Conservation (phyloP, 1,284 basidiomycete genomes). For the Cutaneotrichosporon sp. region DNA sequence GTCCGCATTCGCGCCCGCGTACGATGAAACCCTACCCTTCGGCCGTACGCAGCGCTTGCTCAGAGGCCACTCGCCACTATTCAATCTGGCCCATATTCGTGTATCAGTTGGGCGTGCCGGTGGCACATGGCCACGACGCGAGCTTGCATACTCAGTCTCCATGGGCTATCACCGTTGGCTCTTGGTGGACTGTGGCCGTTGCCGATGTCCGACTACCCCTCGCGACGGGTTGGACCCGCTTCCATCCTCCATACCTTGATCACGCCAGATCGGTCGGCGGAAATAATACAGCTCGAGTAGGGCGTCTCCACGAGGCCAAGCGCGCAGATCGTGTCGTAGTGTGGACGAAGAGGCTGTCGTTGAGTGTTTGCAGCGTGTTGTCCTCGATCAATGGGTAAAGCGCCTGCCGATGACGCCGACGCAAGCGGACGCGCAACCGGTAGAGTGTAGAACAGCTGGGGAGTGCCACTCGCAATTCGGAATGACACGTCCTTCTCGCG, state of each 20-base stretch:
- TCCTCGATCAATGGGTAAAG: not conserved
- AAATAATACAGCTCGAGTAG: slow-evolving; percentile 49
- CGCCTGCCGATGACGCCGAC: not conserved
- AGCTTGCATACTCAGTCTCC: not conserved
- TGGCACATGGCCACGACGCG: too few relatives aligned
- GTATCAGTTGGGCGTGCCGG: too few relatives aligned
- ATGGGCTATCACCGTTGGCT: too few relatives aligned
- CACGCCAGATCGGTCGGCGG: slow-evolving; percentile 49
- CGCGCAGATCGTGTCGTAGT: slow-evolving; percentile 49
- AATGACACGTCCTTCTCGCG: slow-evolving; percentile 50
- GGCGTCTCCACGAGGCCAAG: slow-evolving; percentile 49
- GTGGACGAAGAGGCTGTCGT: slow-evolving; percentile 49
- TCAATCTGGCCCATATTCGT: too few relatives aligned
- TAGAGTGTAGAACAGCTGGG: slow-evolving; percentile 33
- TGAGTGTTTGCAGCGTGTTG: slow-evolving; percentile 25
- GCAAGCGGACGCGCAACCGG: slow-evolving; percentile 28
- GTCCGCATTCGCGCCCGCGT: too few relatives aligned
- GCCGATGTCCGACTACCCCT: not conserved
- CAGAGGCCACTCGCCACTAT: too few relatives aligned
- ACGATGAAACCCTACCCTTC: too few relatives aligned
- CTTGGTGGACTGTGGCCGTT: not conserved
- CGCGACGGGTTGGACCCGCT: slow-evolving; percentile 16
- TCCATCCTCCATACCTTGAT: slow-evolving; percentile 53
- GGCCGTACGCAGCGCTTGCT: too few relatives aligned
- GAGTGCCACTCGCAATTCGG: slow-evolving; percentile 25